Evolutionary conservation across 192 early-diverging fungal genomes (phyloP).

Genomic region (Rhizoclosmatium globosum): DNA sequence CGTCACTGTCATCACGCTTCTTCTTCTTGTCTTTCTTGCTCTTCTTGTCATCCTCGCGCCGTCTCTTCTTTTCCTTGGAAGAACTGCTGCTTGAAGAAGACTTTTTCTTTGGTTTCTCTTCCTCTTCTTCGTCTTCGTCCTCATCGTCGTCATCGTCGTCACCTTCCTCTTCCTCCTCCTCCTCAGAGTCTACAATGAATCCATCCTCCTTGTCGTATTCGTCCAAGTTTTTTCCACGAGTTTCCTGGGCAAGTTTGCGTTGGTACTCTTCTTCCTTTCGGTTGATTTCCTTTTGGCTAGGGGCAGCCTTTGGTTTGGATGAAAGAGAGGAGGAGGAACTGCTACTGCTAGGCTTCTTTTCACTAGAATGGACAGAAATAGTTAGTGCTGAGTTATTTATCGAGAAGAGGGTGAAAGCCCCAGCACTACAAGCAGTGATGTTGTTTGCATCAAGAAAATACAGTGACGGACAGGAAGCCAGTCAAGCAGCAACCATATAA

Average conservation of each 20-base stretch:
- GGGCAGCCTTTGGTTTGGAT: conserved; percentile 12
- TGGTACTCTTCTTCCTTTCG: conserved; percentile 28
- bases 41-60: conserved; percentile 29
- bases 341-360: not conserved
- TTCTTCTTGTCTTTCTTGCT: conserved; percentile 52
- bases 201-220: conserved; percentile 45
- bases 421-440: not conserved
- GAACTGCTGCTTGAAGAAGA: not conserved
- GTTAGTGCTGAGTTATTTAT: no score
- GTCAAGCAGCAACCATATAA: not conserved
- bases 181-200: conserved; percentile 43
- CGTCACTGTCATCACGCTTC: conserved; percentile 36
- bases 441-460: not conserved
- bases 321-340: not conserved
- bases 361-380: not conserved
- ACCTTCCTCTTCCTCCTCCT: conserved; percentile 43
- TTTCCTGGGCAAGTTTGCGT: conserved; percentile 13
- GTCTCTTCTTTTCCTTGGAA: conserved; percentile 7
- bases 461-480: not conserved
- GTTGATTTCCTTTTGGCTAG: conserved; percentile 27
- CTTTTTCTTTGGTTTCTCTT: conserved; percentile 28
- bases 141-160: conserved; percentile 29
- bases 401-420: no score
- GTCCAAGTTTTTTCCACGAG: conserved; percentile 44
- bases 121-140: conserved; percentile 26